Base-by-base conservation (phyloP, 768 basidiomycete genomes). In the Paxillus ammoniavirescens region DNA sequence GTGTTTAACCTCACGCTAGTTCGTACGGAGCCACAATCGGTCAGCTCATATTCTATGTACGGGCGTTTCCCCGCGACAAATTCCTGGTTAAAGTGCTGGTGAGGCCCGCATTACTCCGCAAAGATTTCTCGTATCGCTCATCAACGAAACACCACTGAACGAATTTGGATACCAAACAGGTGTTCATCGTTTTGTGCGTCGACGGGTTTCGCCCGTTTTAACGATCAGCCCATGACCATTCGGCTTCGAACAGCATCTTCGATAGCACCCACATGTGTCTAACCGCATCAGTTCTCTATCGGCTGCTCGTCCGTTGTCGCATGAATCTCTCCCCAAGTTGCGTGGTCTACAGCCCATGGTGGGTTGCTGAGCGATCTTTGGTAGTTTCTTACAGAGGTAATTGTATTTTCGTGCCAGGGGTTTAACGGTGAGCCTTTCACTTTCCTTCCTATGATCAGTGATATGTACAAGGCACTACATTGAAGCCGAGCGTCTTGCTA, bases 1-100 rank as follows among this genome's bases (percentile, higher is more conserved):
- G 21, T 21, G 21, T 21, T 21, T 35, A n/a, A 52, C 21, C 21
- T 13, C 4, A 10, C 40, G 21, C 46, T 30, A 65, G 64, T 9
- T 49, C 65, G 31, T 61, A 65, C 28, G 64, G 64, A 1, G 53
- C 49, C 5, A 51, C 52, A 13, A 8, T 61, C 21, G 47, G 61
- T 17, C 64, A 65, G 54, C 53, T 54, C 49, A 30, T 55, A 8
- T 61, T 58, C 38, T 66, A 66, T 42, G 13, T 57, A 12, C 37
- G 35, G 42, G 41, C 49, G 0, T 66, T 66, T 56, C 62, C 62
- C 2, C 40, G 7, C 13, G 65, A 66, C 31, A 15, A 12, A 30
- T 8, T 41, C 10, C 40, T 30, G 3, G 14, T 66, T 7, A 66
- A 50, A 42, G 7, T 14, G 12, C n/a, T 53, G 53, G 65, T 64